Conservation (phyloP, 2,329 filamentous ascomycete species). For the Penicillium sp. region DNA sequence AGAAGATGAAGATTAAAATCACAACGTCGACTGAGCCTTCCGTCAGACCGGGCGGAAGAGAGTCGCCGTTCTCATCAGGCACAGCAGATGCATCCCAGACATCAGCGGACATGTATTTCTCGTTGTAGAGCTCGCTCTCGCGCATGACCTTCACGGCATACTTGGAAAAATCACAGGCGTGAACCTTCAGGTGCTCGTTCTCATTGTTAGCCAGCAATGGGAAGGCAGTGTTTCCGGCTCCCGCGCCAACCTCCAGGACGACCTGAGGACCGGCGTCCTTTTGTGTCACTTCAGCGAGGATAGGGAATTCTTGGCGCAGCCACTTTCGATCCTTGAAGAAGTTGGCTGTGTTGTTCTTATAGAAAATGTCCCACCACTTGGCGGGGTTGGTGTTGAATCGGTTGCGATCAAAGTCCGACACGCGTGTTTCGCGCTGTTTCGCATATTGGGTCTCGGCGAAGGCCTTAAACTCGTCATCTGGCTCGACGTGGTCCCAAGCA, state of each 20-base stretch:
- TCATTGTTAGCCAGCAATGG: conserved; percentile 80
- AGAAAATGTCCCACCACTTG: conserved; percentile 98
- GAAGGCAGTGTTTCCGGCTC: conserved; percentile 94
- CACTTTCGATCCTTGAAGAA: conserved; percentile 99
- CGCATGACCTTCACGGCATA: conserved; percentile 93
- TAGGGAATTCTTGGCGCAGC: conserved; percentile 91
- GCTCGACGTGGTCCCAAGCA: conserved; percentile 97
- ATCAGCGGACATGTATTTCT: conserved; percentile 73
- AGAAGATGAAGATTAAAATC: conserved; percentile 96
- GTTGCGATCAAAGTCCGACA: conserved; percentile 86
- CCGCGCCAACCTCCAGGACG: conserved; percentile 87
- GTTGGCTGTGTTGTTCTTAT: conserved; percentile 94
- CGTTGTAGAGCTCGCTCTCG: conserved; percentile 70
- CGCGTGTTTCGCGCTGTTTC: conserved; percentile 79
- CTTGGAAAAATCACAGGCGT: conserved; percentile 95
- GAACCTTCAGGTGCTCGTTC: conserved; percentile 76
- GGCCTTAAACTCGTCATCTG: conserved; percentile 81
- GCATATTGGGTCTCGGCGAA: conserved; percentile 82
- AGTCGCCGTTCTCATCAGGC: conserved; percentile 45
- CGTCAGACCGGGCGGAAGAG: conserved; percentile 70
- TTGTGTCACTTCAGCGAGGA: conserved; percentile 72
- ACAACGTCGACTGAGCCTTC: conserved; percentile 87
- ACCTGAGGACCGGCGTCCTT: conserved; percentile 67
- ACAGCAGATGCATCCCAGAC: conserved; percentile 86
- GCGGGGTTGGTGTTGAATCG: conserved; percentile 88